Evolutionary conservation across 129 eudicot species (phyloP), one percentile per base, ranked within the genome.

Genomic region (Lonicera japonica): DNA sequence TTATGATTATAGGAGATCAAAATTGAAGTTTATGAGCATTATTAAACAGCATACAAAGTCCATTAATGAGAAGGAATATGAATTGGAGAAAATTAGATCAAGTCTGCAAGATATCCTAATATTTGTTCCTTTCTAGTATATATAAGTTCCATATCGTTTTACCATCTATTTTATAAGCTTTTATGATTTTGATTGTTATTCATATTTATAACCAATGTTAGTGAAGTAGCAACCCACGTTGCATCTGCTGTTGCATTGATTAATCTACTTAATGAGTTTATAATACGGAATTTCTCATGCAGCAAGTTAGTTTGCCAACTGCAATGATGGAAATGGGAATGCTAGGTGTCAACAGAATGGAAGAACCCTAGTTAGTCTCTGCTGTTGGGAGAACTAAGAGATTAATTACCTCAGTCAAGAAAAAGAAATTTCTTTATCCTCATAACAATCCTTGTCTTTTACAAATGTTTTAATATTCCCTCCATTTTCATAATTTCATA

Each of bases 1-100:
- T 73, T 94, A 94, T 78, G 99, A 94, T 75, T 43, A 80, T 72
- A 80, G 92, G 75, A 86, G 95, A 58, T 94, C 99, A 54, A 94
- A 83, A 74, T 72, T 94, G 67, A 94, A 81, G 77, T 81, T 88
- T 69, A 88, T 88, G 95, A 94, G 72, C 70, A 69, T 85, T 15
- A 77, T 94, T 48, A 83, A 79, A 25, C 80, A 85, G 70, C 86
- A 81, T 78, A 76, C 78, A 54, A 64, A 50, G 76, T 64, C 83
- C 62, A 81, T 94, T 46, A 67, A 62, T 20, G 52, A 57, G 64
- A 85, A 81, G 81, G 89, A 88, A 67, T 66, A 64, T 1, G 96
- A 88, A 50, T 66, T 94, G 68, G 70, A 72, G 34, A 67, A 75
- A 70, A 86, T 94, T 67, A 78, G 81, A 77, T 56, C 60, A n/a